phyloP scores from a whole-genome alignment of 2,329 filamentous ascomycete species.

The Penicillium brevicompactum region DNA sequence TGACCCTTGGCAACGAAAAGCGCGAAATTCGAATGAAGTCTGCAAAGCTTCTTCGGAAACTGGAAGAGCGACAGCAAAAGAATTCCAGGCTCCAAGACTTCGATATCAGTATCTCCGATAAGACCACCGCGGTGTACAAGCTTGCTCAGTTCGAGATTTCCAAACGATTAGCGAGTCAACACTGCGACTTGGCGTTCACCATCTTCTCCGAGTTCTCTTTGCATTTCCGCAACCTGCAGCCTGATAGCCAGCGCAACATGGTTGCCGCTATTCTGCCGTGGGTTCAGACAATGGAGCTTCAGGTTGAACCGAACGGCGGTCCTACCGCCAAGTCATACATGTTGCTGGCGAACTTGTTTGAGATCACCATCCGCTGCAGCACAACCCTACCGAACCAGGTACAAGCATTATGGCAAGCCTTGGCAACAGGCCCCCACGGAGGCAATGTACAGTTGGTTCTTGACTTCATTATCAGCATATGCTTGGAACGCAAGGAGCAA shows the following conservation, averaged over 20 bases:
- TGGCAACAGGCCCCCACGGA: constrained; percentile 87
- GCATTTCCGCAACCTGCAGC: constrained; percentile 85
- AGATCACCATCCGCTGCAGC: constrained; percentile 92
- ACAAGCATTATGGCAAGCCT: constrained; percentile 93
- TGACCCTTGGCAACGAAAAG: constrained; percentile 89
- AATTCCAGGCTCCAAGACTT: constrained; percentile 95
- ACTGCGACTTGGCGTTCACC: constrained; percentile 85
- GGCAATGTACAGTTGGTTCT: constrained; percentile 93
- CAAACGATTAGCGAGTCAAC: constrained; percentile 81
- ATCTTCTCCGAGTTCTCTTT: constrained; percentile 95
- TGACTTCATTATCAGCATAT: constrained; percentile 94
- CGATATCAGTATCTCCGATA: constrained; percentile 97
- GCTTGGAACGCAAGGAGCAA: constrained; percentile 89
- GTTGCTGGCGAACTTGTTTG: constrained; percentile 88
- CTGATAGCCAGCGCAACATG: constrained; percentile 86
- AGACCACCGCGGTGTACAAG: constrained; percentile 97
- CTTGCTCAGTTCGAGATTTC: constrained; percentile 96
- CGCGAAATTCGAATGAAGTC: constrained; percentile 88
- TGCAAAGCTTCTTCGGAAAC: constrained; percentile 72
- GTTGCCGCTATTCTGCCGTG: constrained; percentile 93
- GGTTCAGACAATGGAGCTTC: constrained; percentile 92
- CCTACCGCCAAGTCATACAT: constrained; percentile 93
- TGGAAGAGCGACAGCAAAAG: constrained; percentile 81
- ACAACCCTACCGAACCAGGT: constrained; percentile 92
- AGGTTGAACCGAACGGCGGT: constrained; percentile 86